Base-by-base conservation (phyloP, 805 yeast genomes). In the Pichia phayaonensis region DNA sequence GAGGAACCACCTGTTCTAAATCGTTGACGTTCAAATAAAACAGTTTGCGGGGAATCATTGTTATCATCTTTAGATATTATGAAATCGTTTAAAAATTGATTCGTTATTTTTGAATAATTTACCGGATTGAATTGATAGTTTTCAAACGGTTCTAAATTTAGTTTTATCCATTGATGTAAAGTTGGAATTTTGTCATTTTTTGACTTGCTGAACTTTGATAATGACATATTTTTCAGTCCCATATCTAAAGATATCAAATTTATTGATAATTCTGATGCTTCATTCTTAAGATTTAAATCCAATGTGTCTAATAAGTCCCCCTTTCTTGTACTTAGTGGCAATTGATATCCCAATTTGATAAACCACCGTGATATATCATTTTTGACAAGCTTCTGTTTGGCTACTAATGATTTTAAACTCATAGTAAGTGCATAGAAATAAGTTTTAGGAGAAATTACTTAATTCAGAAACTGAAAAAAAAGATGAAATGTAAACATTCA, bases 1-100 rank as follows among this genome's bases (percentile, higher is more conserved):
- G 69, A 66, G 2, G 75, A 66, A 0, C 83, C 76, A 54, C 64
- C 64, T 0, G 79, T 70, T 46, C 86, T 68, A 40, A 75, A 68
- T 40, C 87, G 58, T 60, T 83, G 88, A 50, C 80, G 59, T 57
- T 83, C 88, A 3, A 82, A 64, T 12, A 81, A 57, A 3, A 78
- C 69, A 3, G 51, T 43, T 8, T 72, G 59, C 51, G 74, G 74
- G 0, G 80, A 75, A 0, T 27, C 22, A 8, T 31, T 36, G 7
- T 39, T 40, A 8, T 42, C 36, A 10, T 27, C 13, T 4, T 18
- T 26, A 3, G 22, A 20, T 26, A 29, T 8, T 15, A 48, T 53
- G 56, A 34, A 41, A 63, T 57, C 40, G 59, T 51, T 5, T 53
- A 54, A 34, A 53, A 61, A 16, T 57, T 54, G 38, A 59, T 42